Conservation (phyloP, 352 stramenopile genomes). For the Phytopythium mirpurense region DNA sequence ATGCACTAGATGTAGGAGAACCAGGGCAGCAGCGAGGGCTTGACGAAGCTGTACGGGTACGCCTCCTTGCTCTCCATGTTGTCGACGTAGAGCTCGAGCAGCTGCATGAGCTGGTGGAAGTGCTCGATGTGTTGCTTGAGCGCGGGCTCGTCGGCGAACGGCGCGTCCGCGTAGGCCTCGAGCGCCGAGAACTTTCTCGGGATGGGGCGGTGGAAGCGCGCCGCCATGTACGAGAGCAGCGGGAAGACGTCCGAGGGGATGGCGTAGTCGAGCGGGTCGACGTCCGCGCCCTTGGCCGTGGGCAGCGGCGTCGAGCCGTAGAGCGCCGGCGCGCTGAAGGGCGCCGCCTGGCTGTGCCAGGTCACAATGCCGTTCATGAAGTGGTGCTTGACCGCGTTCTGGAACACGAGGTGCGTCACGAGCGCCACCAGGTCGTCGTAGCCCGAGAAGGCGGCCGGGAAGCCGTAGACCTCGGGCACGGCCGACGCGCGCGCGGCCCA, state of each 20-base stretch:
- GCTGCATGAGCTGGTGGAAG: conserved; percentile 24
- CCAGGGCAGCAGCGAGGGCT: conserved; percentile 22
- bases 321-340: conserved; percentile 20
- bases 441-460: conserved; percentile 16
- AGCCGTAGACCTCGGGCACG: conserved; percentile 25
- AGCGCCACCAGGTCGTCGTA: conserved; percentile 17
- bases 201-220: not conserved
- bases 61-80: conserved; percentile 85
- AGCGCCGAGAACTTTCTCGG: conserved; percentile 10
- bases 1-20: conserved; percentile 36
- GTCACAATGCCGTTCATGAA: conserved; percentile 36
- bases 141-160: conserved; percentile 16
- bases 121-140: conserved; percentile 15
- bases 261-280: conserved; percentile 31
- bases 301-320: conserved; percentile 24
- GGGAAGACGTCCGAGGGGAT: conserved; percentile 43
- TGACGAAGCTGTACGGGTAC: no score
- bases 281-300: conserved; percentile 16
- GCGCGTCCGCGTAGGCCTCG: conserved; percentile 15
- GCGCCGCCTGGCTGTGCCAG: conserved; percentile 30
- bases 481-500: conserved; percentile 24
- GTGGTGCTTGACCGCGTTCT: conserved; percentile 34
- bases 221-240: conserved; percentile 3
- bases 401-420: conserved; percentile 33
- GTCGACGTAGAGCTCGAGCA: conserved; percentile 31